Conservation (phyloP, 2,329 filamentous ascomycete species). For the Cyphellophora attinorum region DNA sequence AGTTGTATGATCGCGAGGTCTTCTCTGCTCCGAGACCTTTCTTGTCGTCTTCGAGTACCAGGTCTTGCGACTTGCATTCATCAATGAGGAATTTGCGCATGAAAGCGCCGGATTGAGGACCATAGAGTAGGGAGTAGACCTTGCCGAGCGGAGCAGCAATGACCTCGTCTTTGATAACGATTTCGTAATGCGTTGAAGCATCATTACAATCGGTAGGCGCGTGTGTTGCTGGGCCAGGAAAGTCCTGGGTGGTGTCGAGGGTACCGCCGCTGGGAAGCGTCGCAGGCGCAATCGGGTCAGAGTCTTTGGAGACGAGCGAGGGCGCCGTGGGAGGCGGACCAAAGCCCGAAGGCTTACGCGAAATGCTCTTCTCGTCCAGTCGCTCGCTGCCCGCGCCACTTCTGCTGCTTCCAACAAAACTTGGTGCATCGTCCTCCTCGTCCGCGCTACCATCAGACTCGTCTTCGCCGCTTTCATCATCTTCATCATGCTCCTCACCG, state of each 20-base stretch:
- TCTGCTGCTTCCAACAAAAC: constrained; percentile 46
- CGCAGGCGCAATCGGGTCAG: constrained; percentile 18
- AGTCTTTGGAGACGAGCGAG: constrained; percentile 24
- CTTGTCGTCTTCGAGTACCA: constrained; percentile 74
- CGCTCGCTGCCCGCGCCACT: constrained; percentile 46
- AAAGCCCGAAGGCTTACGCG: constrained; percentile 61
- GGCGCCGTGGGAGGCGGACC: constrained; percentile 25
- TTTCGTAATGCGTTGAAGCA: constrained; percentile 68
- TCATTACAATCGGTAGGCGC: constrained; percentile 80
- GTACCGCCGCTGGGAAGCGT: constrained; percentile 11
- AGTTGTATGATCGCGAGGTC: constrained; percentile 66
- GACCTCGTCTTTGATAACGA: constrained; percentile 72
- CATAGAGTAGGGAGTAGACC: constrained; percentile 81
- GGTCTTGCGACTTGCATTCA: constrained; percentile 71
- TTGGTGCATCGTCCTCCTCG: constrained; percentile 48
- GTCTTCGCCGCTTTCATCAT: constrained; percentile 65
- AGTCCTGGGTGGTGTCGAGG: constrained; percentile 44
- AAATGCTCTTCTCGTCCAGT: constrained; percentile 42
- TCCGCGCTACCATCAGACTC: constrained; percentile 44
- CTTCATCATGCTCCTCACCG: constrained; percentile 53
- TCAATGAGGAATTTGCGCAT: constrained; percentile 78
- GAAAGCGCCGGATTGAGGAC: constrained; percentile 66
- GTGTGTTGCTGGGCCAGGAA: constrained; percentile 76
- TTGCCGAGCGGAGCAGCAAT: constrained; percentile 84
- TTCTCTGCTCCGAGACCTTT: constrained; percentile 67